Percentiles rank a stretch among this genome's conserved stretches.
Conservation (phyloP, 106 monocot genomes). For the Phalaenopsis equestris region DNA sequence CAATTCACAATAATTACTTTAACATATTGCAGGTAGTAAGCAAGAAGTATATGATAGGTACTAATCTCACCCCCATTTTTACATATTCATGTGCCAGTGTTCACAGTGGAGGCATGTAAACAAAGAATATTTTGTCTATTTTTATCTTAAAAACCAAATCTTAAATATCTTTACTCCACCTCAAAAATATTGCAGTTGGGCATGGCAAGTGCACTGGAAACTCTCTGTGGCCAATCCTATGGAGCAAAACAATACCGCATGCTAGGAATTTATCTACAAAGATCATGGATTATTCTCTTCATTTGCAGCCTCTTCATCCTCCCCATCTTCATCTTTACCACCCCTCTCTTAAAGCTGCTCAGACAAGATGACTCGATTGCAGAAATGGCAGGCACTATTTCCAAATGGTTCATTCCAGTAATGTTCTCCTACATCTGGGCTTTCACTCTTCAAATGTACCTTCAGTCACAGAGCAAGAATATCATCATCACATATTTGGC, state of each 20-base stretch:
- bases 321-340: constrained; percentile 51
- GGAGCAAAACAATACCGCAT: constrained; percentile 67
- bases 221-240: constrained; percentile 64
- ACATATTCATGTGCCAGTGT: too few relatives aligned
- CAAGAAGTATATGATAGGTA: too few relatives aligned
- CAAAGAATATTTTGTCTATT: too few relatives aligned
- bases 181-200: constrained; percentile 27
- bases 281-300: constrained; percentile 57
- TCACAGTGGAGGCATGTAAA: too few relatives aligned
- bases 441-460: constrained; percentile 65
- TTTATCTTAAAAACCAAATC: too few relatives aligned
- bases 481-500: constrained; percentile 33
- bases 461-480: constrained; percentile 61
- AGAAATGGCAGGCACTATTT: constrained; percentile 28
- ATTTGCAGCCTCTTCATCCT: constrained; percentile 18
- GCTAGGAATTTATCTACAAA: constrained; percentile 65
- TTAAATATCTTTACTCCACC: too few relatives aligned
- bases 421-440: constrained; percentile 42
- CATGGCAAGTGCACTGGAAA: constrained; percentile 64
- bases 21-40: too few relatives aligned
- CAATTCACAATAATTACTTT: too few relatives aligned
- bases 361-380: constrained; percentile 43
- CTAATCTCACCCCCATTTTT: too few relatives aligned
- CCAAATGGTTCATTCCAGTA: constrained; percentile 51
- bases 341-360: constrained; percentile 35